Conservation (phyloP, 345 rosid genomes). For the Aquilaria yunnanensis region DNA sequence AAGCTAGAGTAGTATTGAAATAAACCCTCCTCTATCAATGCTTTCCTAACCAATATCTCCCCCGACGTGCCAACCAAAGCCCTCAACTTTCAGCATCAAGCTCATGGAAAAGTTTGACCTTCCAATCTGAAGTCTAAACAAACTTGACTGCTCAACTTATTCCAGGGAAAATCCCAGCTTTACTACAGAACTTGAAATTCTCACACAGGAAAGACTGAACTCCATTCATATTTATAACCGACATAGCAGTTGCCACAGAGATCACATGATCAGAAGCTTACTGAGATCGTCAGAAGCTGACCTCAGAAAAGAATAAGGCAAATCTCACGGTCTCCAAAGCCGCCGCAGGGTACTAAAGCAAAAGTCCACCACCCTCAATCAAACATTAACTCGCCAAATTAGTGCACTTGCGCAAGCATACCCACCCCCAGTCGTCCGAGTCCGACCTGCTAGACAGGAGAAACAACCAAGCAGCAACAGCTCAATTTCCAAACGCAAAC, state of each 20-base stretch:
- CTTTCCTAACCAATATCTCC: slow-evolving; percentile 7
- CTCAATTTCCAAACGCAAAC: too few species aligned
- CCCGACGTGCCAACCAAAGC: slow-evolving; percentile 2
- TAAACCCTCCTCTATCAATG: neutral
- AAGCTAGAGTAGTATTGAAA: slow-evolving; percentile 17
- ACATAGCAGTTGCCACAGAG: slow-evolving; percentile 4
- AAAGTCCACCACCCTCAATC: slow-evolving; percentile 31
- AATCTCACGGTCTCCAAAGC: slow-evolving; percentile 22
- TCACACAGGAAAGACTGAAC: slow-evolving; percentile 10
- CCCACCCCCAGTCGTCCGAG: neutral
- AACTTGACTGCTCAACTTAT: neutral
- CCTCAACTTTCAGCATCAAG: slow-evolving; percentile 10
- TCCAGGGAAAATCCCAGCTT: slow-evolving; percentile 2
- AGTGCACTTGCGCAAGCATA: slow-evolving; percentile 1
- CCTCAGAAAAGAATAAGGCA: slow-evolving; percentile 18
- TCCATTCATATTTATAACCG: slow-evolving; percentile 4
- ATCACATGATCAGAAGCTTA: slow-evolving; percentile 11
- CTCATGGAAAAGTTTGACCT: neutral
- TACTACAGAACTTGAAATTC: slow-evolving; percentile 5
- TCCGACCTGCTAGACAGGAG: too few species aligned
- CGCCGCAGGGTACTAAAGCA: slow-evolving; percentile 31
- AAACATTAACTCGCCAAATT: slow-evolving; percentile 16
- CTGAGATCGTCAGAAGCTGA: slow-evolving; percentile 11
- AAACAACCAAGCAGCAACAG: too few species aligned
- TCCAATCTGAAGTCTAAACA: too few species aligned